Evolutionary conservation across 768 basidiomycete genomes (phyloP).

Genomic region (Termitomyces sp.): DNA sequence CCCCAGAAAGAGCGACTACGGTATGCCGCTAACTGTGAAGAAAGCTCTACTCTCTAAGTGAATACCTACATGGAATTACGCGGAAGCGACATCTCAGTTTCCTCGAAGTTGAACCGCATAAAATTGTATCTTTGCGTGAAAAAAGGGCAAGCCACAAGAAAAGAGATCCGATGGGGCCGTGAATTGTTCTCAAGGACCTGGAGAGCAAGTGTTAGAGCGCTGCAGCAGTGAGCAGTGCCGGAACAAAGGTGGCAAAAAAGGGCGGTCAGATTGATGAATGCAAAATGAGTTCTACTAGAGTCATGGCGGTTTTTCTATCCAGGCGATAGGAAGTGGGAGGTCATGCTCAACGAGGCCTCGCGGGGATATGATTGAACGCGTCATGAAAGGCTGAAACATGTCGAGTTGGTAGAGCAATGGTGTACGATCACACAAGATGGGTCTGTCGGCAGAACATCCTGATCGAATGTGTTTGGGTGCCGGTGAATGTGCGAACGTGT

Average conservation of each 20-base stretch:
- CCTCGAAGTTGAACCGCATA: constrained; percentile 23
- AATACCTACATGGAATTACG: constrained; percentile 23
- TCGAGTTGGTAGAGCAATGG: no score
- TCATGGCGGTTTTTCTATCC: background rate
- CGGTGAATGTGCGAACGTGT: no score
- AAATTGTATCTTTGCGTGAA: constrained; percentile 31
- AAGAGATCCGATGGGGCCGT: constrained; percentile 25
- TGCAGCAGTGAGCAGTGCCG: background rate
- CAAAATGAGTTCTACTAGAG: background rate
- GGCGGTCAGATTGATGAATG: background rate
- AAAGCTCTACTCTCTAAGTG: background rate
- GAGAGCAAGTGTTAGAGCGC: background rate
- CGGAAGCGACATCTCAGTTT: constrained; percentile 25
- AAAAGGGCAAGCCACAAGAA: constrained; percentile 29
- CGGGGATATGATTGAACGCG: no score
- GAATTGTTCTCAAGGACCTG: constrained; percentile 2
- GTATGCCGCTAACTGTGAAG: constrained; percentile 15
- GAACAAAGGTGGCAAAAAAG: background rate
- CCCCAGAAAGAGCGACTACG: constrained; percentile 23
- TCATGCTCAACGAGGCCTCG: no score
- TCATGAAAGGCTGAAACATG: no score
- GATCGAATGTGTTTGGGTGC: no score
- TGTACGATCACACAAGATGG: no score
- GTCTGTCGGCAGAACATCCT: no score
- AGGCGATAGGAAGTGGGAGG: no score